These are phyloP conservation scores for Monascus ruber DNA, from an alignment of 2,329 filamentous ascomycete species.

Conservation along the genomic window DNA sequence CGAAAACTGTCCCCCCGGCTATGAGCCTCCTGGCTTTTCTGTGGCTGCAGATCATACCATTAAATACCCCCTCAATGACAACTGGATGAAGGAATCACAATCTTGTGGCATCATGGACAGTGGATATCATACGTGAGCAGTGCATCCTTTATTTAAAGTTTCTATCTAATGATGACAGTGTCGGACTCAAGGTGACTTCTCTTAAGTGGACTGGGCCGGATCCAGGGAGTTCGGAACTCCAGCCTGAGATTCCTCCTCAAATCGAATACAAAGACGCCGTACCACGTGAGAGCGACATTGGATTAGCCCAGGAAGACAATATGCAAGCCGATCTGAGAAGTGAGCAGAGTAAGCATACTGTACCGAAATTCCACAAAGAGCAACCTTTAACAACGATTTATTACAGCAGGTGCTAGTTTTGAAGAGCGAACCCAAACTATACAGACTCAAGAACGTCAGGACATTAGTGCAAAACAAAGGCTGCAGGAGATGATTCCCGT, in stretches of 20 bases:
- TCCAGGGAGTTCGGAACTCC: constrained; percentile 10
- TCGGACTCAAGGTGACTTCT: constrained; percentile 23
- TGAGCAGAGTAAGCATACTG: background rate
- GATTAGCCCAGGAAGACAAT: constrained; percentile 7
- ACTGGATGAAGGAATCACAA: constrained; percentile 27
- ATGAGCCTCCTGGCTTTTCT: constrained; percentile 33
- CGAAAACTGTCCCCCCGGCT: constrained; percentile 25
- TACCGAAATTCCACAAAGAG: background rate
- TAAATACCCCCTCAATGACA: constrained; percentile 24
- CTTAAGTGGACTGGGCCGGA: constrained; percentile 20
- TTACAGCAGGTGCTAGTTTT: constrained; percentile 2
- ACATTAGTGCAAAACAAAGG: constrained; percentile 14
- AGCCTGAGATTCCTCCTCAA: constrained; percentile 16
- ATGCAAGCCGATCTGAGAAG: background rate
- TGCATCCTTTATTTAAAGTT: background rate
- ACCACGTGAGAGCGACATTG: constrained; percentile 16
- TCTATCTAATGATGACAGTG: constrained; percentile 13
- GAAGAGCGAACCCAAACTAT: constrained; percentile 12
- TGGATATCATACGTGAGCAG: constrained; percentile 28
- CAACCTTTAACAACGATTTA: background rate
- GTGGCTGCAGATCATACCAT: constrained; percentile 16
- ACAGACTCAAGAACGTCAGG: constrained; percentile 5
- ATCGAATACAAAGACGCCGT: constrained; percentile 18
- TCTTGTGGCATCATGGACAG: constrained; percentile 23
- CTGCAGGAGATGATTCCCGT: constrained; percentile 22